A percentile compares a stretch with the other conserved stretches of the same genome.
Conservation (phyloP, 805 yeast genomes). For the Brettanomyces nanus region DNA sequence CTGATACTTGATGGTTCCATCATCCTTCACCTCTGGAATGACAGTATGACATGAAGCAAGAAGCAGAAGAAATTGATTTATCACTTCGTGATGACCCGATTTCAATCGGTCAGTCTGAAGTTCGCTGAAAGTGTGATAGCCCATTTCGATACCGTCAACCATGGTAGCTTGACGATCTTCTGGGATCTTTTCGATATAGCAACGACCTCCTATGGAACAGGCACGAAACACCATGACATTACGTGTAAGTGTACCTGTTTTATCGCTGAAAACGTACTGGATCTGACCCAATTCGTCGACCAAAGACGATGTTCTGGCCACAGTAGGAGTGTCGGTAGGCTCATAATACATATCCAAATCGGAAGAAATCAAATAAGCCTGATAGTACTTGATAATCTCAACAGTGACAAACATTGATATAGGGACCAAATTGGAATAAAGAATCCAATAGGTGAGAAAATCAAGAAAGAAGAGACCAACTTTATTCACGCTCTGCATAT, state of each 20-base stretch:
- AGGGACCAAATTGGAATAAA: conserved; percentile 95
- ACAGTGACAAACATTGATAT: conserved; percentile 94
- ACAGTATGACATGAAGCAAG: conserved; percentile 96
- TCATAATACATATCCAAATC: conserved; percentile 91
- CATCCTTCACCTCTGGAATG: conserved; percentile 73
- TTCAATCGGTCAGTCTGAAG: conserved; percentile 37
- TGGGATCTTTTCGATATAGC: conserved; percentile 83
- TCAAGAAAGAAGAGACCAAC: conserved; percentile 75
- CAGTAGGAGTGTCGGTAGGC: conserved; percentile 86
- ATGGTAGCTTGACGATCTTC: conserved; percentile 72
- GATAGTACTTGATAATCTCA: conserved; percentile 90
- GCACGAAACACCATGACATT: conserved; percentile 95
- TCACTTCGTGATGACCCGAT: conserved; percentile 25
- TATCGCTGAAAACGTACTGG: conserved; percentile 92
- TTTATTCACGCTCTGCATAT: conserved; percentile 58
- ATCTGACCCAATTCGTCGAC: conserved; percentile 98
- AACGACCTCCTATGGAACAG: conserved; percentile 86
- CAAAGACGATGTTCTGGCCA: conserved; percentile 87
- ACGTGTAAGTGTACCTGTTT: conserved; percentile 93
- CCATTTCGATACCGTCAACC: conserved; percentile 75
- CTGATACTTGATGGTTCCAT: conserved; percentile 76
- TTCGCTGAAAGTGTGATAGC: conserved; percentile 64
- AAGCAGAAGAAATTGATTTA: conserved; percentile 73
- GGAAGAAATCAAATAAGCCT: conserved; percentile 87
- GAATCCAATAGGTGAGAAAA: conserved; percentile 88